Conservation (phyloP, 352 stramenopile genomes). For the Phytopythium sindhum region DNA sequence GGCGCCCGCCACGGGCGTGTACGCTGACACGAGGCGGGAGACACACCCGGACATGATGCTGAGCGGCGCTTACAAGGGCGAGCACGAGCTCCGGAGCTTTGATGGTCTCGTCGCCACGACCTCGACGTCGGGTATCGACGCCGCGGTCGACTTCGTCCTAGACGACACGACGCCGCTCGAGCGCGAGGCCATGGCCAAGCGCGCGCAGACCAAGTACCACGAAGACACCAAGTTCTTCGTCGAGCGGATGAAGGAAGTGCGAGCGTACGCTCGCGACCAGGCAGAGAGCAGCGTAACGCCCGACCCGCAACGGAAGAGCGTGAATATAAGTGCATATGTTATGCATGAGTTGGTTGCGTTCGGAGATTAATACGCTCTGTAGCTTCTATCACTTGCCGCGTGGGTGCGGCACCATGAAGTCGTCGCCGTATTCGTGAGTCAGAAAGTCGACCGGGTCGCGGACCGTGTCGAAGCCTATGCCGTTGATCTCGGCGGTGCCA, state of each 20-base stretch:
- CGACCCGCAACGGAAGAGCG: too few relatives aligned
- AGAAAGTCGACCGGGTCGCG: slow-evolving; percentile 41
- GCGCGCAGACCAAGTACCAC: slow-evolving; percentile 35
- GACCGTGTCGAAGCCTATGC: slow-evolving; percentile 30
- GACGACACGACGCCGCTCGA: slow-evolving; percentile 22
- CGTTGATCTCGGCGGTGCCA: slow-evolving; percentile 27
- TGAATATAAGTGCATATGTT: too few relatives aligned
- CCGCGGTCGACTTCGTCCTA: slow-evolving; percentile 22
- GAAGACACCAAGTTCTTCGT: slow-evolving; percentile 47
- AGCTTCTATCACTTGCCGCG: background rate
- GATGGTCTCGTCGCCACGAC: slow-evolving; percentile 23
- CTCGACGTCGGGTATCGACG: slow-evolving; percentile 10
- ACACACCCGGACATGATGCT: slow-evolving; percentile 15
- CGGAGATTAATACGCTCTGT: too few relatives aligned
- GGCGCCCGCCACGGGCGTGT: slow-evolving; percentile 13
- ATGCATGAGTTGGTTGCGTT: too few relatives aligned
- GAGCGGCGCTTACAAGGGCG: slow-evolving; percentile 17
- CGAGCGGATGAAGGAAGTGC: slow-evolving; percentile 32
- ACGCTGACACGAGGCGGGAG: slow-evolving; percentile 8
- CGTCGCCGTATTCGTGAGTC: slow-evolving; percentile 33
- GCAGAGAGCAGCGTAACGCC: too few relatives aligned
- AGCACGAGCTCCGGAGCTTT: slow-evolving; percentile 21
- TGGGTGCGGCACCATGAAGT: slow-evolving; percentile 23
- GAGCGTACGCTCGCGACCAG: slow-evolving; percentile 15
- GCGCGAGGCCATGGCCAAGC: slow-evolving; percentile 20